Percentiles rank a stretch among this genome's conserved stretches.
These are phyloP conservation scores for Taiozyma sp. DNA, from an alignment of 1,139 yeast genomes.

Conservation along the genomic window DNA sequence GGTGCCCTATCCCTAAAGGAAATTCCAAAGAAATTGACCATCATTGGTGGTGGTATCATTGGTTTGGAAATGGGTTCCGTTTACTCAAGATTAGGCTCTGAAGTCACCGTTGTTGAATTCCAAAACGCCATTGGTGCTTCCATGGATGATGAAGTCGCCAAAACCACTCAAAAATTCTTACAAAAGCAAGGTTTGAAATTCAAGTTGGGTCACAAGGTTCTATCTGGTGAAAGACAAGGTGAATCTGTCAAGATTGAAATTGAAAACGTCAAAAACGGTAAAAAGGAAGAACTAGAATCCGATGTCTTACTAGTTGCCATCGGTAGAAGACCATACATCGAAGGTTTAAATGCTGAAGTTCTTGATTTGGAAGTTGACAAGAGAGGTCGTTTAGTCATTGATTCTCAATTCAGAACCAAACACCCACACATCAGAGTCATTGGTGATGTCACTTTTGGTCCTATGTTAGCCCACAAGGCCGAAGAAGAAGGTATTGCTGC, in stretches of 20 bases:
- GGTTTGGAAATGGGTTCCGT: slow-evolving; percentile 99
- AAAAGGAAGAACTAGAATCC: slow-evolving; percentile 74
- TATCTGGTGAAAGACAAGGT: slow-evolving; percentile 82
- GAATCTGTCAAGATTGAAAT: slow-evolving; percentile 82
- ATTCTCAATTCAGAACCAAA: slow-evolving; percentile 89
- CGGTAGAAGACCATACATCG: slow-evolving; percentile 97
- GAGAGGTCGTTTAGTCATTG: slow-evolving; percentile 91
- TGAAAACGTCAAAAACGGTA: slow-evolving; percentile 86
- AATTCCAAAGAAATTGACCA: slow-evolving; percentile 85
- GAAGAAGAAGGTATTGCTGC: slow-evolving; percentile 99
- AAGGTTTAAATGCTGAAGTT: slow-evolving; percentile 84
- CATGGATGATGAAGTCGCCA: slow-evolving; percentile 96
- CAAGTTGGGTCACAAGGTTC: slow-evolving; percentile 89
- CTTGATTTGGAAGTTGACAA: slow-evolving; percentile 88
- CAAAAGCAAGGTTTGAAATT: slow-evolving; percentile 94
- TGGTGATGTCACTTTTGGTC: slow-evolving; percentile 98
- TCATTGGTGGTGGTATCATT: slow-evolving; percentile 99
- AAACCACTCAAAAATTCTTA: slow-evolving; percentile 81
- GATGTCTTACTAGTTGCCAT: slow-evolving; percentile 95
- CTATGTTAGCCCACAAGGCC: slow-evolving; percentile 99
- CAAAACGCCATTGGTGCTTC: slow-evolving; percentile 90
- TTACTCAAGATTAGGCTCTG: slow-evolving; percentile 91
- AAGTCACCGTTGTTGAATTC: slow-evolving; percentile 93
- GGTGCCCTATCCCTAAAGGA: slow-evolving; percentile 85
- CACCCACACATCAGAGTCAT: slow-evolving; percentile 92